Conservation (phyloP, 202 grass and related monocot species). For the Thinopyrum obtusiflorum region DNA sequence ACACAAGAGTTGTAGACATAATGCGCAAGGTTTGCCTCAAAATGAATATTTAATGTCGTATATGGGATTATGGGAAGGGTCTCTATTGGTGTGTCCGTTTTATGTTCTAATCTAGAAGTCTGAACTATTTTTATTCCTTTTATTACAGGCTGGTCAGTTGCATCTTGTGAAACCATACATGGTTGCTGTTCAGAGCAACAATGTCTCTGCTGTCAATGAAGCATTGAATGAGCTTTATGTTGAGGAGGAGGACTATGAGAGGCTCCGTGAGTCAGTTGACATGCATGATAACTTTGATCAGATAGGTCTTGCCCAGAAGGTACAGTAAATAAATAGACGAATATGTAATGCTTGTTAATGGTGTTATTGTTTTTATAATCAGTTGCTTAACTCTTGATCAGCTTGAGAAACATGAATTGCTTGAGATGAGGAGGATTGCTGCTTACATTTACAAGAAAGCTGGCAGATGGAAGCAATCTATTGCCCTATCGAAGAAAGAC, state of each 20-base stretch:
- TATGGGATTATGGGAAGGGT: not conserved
- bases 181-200: slow-evolving; percentile 98
- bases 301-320: slow-evolving; percentile 97
- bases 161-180: slow-evolving; percentile 99
- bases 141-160: slow-evolving; percentile 70
- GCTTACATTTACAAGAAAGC: slow-evolving; percentile 98
- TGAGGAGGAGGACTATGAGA: slow-evolving; percentile 93
- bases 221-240: slow-evolving; percentile 84
- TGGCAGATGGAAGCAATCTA: slow-evolving; percentile 97
- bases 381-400: slow-evolving; percentile 34
- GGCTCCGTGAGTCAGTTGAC: slow-evolving; percentile 86
- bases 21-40: slow-evolving; percentile 75
- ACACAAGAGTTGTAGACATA: slow-evolving; percentile 88
- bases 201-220: slow-evolving; percentile 98
- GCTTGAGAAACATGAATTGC: slow-evolving; percentile 95
- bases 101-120: slow-evolving; percentile 1
- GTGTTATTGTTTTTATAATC: slow-evolving; percentile 20
- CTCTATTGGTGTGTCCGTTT: not conserved
- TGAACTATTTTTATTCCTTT: slow-evolving; percentile 14
- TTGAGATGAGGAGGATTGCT: slow-evolving; percentile 93
- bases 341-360: not conserved
- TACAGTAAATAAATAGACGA: slow-evolving; percentile 26
- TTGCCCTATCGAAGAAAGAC: slow-evolving; percentile 88
- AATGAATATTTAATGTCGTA: not conserved
- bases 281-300: slow-evolving; percentile 98